Base-by-base conservation (phyloP, 164 flowering plant genomes). In the Cinnamomum micranthum region DNA sequence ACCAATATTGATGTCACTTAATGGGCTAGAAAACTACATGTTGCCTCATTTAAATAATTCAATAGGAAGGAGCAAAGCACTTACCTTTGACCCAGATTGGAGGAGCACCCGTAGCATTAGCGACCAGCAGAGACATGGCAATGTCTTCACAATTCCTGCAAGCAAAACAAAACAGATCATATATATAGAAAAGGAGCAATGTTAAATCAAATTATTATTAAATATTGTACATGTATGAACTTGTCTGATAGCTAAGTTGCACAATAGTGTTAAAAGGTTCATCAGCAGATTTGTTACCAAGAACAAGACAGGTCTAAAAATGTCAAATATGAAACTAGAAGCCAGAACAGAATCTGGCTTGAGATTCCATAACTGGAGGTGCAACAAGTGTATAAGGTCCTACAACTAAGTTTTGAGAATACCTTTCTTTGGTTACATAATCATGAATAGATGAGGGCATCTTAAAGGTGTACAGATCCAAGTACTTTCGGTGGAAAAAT, bases 381-480 rank as follows among this genome's bases (percentile, higher is more conserved):
- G 47, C 47, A 41, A 41, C 35, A 41, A 41, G 47, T 41, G 47
- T 41, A 7, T 41, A 41, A 41, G 47, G 47, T 7, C 47, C 47
- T 9, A 9, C 47, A 50, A 20, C 55, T 9, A 19, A 24, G 35
- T 70, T 27, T 19, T 17, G 33, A 58, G 47, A 55, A 20, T 15
- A 83, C 89, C 86, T 86, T 76, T 86, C 82, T 66, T 73, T 81
- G 15, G 84, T 78, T 33, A 84, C 81, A 78, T 86, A 85, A 71
- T 86, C 84, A 52, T 62, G 81, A 63, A 86, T 79, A n/a, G 86
- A 84, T 23, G 89, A 60, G 2, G 86, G 81, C 87, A 86, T 84
- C 68, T 69, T 23, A 68, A 79, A 51, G 5, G 87, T 81, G 72
- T 87, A 83, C 74, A 85, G 33, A 71, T 82, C 81, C 78, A 87